Percentiles rank a stretch among this genome's conserved stretches.
These are phyloP conservation scores for Neopestalotiopsis rosae DNA, from an alignment of 2,329 filamentous ascomycete species.

Conservation along the genomic window DNA sequence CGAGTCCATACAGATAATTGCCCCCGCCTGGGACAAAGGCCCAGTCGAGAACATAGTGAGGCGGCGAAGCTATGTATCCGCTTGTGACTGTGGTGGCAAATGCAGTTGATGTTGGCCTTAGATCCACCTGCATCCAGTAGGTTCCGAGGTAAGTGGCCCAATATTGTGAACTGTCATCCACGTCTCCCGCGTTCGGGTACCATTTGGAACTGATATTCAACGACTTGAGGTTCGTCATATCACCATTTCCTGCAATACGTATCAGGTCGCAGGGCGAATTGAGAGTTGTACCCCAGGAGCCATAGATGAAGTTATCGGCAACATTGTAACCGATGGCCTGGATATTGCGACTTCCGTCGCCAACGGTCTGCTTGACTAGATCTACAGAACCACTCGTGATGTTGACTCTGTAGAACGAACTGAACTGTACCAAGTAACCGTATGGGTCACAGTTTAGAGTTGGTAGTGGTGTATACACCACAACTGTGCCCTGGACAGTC, in stretches of 20 bases:
- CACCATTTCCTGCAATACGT: slow-evolving; percentile 23
- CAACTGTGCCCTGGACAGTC: slow-evolving; percentile 11
- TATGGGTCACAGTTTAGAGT: slow-evolving; percentile 23
- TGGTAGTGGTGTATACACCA: slow-evolving; percentile 10
- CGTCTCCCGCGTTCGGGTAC: slow-evolving; percentile 15
- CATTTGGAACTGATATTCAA: background rate
- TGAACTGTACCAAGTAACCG: slow-evolving; percentile 24
- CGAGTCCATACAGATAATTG: slow-evolving; percentile 13
- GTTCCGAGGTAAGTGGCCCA: background rate
- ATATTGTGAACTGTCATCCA: slow-evolving; percentile 14
- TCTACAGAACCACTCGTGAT: slow-evolving; percentile 17
- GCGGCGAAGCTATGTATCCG: background rate
- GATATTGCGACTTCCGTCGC: slow-evolving; percentile 18
- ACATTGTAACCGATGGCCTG: slow-evolving; percentile 26
- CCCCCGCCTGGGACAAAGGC: background rate
- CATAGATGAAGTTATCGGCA: slow-evolving; percentile 28
- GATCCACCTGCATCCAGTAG: slow-evolving; percentile 7
- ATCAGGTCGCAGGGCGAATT: slow-evolving; percentile 16
- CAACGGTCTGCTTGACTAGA: slow-evolving; percentile 12
- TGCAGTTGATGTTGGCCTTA: background rate
- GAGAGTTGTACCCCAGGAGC: background rate
- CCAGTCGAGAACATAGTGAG: slow-evolving; percentile 3
- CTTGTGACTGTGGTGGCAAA: background rate
- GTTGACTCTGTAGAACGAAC: slow-evolving; percentile 22
- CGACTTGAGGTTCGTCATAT: slow-evolving; percentile 5